A percentile compares a stretch with the other conserved stretches of the same genome.
These are phyloP conservation scores for Aeschynomene evenia DNA, from an alignment of 306 rosid genomes.

Conservation along the genomic window DNA sequence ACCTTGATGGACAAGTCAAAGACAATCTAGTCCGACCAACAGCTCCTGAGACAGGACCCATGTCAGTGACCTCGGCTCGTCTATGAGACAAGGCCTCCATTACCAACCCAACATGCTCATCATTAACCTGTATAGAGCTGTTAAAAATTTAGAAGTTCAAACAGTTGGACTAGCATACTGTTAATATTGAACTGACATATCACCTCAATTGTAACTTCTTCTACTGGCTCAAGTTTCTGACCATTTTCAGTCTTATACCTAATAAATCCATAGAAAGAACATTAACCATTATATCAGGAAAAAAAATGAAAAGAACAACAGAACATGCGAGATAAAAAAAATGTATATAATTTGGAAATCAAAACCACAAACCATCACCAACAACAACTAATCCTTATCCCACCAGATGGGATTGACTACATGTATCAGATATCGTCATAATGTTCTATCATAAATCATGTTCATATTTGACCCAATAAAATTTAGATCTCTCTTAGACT, in stretches of 20 bases:
- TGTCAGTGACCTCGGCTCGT: constrained; percentile 84
- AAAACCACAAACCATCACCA: constrained; percentile 19
- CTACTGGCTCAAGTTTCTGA: constrained; percentile 87
- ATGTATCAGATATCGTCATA: too few relatives aligned
- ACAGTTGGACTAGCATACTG: constrained; percentile 16
- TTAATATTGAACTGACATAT: constrained; percentile 22
- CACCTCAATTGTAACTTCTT: constrained; percentile 96
- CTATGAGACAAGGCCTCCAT: constrained; percentile 98
- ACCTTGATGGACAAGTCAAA: constrained; percentile 97
- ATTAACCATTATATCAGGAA: not conserved
- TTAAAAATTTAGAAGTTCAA: constrained; percentile 12
- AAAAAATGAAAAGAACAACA: not conserved
- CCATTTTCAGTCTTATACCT: constrained; percentile 87
- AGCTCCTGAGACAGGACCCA: constrained; percentile 95
- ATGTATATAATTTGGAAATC: not conserved
- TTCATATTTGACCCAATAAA: too few relatives aligned
- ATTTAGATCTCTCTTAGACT: too few relatives aligned
- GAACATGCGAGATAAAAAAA: too few relatives aligned
- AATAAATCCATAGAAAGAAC: constrained; percentile 38
- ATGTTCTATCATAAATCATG: too few relatives aligned
- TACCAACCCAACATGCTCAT: constrained; percentile 91
- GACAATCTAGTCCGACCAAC: constrained; percentile 81
- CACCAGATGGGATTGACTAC: too few relatives aligned
- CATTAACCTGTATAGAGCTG: constrained; percentile 65
- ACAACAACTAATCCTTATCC: too few relatives aligned